A percentile compares a stretch with the other conserved stretches of the same genome.
Conservation (phyloP, 1,284 basidiomycete genomes). For the Leccinum holopus region DNA sequence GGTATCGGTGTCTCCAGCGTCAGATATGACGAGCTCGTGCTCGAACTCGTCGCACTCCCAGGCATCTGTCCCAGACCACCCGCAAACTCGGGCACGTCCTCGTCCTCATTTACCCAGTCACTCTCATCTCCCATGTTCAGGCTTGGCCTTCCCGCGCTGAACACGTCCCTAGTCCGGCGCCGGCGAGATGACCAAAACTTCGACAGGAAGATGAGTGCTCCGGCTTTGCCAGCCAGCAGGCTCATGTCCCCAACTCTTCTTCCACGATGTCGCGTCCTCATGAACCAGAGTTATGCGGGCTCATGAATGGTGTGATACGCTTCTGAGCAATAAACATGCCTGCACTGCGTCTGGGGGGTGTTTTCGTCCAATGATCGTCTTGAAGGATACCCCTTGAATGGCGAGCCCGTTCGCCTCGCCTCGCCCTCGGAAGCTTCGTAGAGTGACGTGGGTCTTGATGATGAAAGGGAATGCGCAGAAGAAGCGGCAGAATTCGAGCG, state of each 20-base stretch:
- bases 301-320: slow-evolving; percentile 63
- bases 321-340: slow-evolving; percentile 74
- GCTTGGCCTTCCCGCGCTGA: no score
- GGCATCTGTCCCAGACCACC: no score
- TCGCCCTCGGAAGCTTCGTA: slow-evolving; percentile 74
- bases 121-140: no score
- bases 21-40: no score
- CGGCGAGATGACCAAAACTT: no score
- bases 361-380: slow-evolving; percentile 49
- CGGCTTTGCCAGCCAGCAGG: no score
- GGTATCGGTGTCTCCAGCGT: no score
- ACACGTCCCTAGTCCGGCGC: no score
- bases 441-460: slow-evolving; percentile 70
- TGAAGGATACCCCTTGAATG: slow-evolving; percentile 43
- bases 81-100: no score
- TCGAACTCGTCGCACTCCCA: no score
- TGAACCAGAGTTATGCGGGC: slow-evolving; percentile 43
- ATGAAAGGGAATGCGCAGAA: slow-evolving; percentile 66
- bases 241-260: slow-evolving; percentile 58
- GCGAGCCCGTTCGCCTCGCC: slow-evolving; percentile 50
- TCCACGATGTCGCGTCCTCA: slow-evolving; percentile 75
- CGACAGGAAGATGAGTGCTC: no score
- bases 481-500: slow-evolving; percentile 74
- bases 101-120: no score
- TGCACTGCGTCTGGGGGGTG: slow-evolving; percentile 43